Evolutionary conservation across 176 grass and related monocot species (phyloP), one percentile per base, ranked within the genome.

Genomic region (Leersia perrieri): DNA sequence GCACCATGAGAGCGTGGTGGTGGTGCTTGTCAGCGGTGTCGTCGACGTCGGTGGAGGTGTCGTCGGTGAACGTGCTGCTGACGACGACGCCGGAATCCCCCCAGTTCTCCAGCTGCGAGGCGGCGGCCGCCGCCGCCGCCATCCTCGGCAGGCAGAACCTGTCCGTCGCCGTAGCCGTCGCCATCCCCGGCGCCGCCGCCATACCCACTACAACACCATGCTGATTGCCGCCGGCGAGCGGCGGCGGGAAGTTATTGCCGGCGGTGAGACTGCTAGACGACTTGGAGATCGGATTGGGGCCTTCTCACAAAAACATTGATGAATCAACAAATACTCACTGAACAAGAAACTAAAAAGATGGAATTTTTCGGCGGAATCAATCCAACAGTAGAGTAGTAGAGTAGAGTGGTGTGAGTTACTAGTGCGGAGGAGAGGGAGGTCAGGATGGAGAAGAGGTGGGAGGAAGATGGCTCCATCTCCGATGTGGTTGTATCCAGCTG

Each of bases 281-380:
- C 57, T 91, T 99, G 81, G 92, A 79, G 79, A 90, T 95, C 34
- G 86, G 87, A 40, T 94, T 93, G 42, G 92, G 86, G 63, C 92
- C 95, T 98, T 91, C 36, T 31, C 67, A 84, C 76, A 61, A n/a
- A n/a, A n/a, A n/a, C n/a, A n/a, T n/a, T n/a, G n/a, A n/a, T n/a
- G n/a, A n/a, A n/a, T n/a, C n/a, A n/a, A n/a, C n/a, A n/a, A n/a
- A n/a, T n/a, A n/a, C n/a, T n/a, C n/a, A n/a, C n/a, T n/a, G n/a
- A n/a, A n/a, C n/a, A 63, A 58, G 3, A 75, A 5, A 4, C 11
- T 15, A 44, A 67, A 76, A 40, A 33, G 18, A 80, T n/a, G n/a
- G n/a, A n/a, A n/a, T n/a, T n/a, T n/a, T n/a, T n/a, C n/a, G n/a
- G n/a, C n/a, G n/a, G 16, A 25, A 61, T 27, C 47, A 69, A 60